A percentile compares a stretch with the other conserved stretches of the same genome.
Evolutionary conservation across 2,329 filamentous ascomycete species (phyloP).

Genomic region (Neopestalotiopsis sp.): DNA sequence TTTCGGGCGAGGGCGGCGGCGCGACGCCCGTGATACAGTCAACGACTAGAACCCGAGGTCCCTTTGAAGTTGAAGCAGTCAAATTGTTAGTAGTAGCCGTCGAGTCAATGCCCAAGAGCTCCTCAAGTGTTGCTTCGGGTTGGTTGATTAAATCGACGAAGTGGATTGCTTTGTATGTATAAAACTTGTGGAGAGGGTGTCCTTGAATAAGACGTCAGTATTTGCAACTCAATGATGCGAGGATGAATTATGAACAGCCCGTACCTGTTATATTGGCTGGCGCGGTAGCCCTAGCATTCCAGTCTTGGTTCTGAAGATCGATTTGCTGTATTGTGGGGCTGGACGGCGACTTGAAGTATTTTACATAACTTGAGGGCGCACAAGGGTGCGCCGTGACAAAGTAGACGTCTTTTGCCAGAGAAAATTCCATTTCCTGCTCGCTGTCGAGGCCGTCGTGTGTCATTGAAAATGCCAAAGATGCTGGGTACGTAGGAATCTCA

Average conservation of each 20-base stretch:
- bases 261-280: constrained; percentile 55
- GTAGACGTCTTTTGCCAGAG: constrained; percentile 63
- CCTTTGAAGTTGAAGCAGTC: constrained; percentile 26
- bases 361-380: constrained; percentile 60
- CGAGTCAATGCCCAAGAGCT: constrained; percentile 48
- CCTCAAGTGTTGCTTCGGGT: constrained; percentile 50
- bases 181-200: constrained; percentile 68
- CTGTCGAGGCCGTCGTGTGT: constrained; percentile 46
- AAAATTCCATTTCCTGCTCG: constrained; percentile 46
- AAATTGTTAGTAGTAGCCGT: constrained; percentile 35
- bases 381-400: constrained; percentile 73
- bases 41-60: constrained; percentile 60
- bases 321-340: constrained; percentile 66
- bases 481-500: constrained; percentile 45
- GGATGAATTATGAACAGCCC: constrained; percentile 16
- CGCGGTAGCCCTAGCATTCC: constrained; percentile 50
- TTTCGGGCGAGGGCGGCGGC: constrained; percentile 49
- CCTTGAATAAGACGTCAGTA: constrained; percentile 42
- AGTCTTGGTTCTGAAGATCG: constrained; percentile 53
- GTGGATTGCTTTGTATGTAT: constrained; percentile 64
- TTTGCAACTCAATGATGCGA: neutral
- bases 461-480: constrained; percentile 47
- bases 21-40: constrained; percentile 66
- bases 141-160: constrained; percentile 61
- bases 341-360: constrained; percentile 63